Percentiles rank a stretch among this genome's conserved stretches.
Evolutionary conservation across 78 protist genomes (phyloP).

Genomic region (Cavenderia fasciculata): DNA sequence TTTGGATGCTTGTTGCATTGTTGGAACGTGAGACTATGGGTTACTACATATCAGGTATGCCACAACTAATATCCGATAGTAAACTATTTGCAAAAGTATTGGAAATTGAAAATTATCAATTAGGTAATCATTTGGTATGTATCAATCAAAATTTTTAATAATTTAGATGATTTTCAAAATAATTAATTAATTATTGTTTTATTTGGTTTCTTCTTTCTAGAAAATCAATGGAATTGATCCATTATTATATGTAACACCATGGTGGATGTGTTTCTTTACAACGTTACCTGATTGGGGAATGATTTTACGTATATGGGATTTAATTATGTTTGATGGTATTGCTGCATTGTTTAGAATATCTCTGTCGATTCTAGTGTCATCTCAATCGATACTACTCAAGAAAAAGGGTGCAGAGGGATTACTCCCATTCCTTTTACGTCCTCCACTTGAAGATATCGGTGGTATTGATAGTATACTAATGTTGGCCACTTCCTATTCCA

Average conservation of each 20-base stretch:
- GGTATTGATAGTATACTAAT: conserved; percentile 28
- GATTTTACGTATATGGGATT: conserved; percentile 42
- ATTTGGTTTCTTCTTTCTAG: background rate
- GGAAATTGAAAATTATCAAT: conserved; percentile 39
- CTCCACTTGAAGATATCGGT: conserved; percentile 69
- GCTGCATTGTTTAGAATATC: conserved; percentile 44
- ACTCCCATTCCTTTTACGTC: conserved; percentile 44
- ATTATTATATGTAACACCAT: conserved; percentile 68
- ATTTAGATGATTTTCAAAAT: background rate
- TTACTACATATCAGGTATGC: conserved; percentile 69
- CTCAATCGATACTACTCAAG: conserved; percentile 1
- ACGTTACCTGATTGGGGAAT: conserved; percentile 37
- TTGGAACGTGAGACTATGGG: conserved; percentile 50
- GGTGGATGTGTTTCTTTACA: conserved; percentile 80
- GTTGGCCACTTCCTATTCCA: conserved; percentile 26
- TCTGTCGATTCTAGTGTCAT: conserved; percentile 10
- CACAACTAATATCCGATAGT: conserved; percentile 47
- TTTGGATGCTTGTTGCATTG: conserved; percentile 54
- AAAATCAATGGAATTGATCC: conserved; percentile 68
- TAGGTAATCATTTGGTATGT: conserved; percentile 52
- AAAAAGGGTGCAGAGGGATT: conserved; percentile 75
- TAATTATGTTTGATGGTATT: conserved; percentile 57
- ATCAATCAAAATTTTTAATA: no score
- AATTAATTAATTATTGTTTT: background rate
- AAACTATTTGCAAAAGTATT: conserved; percentile 39